These are phyloP conservation scores for Spiromastix sp. DNA, from an alignment of 2,329 filamentous ascomycete genomes.

Conservation along the genomic window DNA sequence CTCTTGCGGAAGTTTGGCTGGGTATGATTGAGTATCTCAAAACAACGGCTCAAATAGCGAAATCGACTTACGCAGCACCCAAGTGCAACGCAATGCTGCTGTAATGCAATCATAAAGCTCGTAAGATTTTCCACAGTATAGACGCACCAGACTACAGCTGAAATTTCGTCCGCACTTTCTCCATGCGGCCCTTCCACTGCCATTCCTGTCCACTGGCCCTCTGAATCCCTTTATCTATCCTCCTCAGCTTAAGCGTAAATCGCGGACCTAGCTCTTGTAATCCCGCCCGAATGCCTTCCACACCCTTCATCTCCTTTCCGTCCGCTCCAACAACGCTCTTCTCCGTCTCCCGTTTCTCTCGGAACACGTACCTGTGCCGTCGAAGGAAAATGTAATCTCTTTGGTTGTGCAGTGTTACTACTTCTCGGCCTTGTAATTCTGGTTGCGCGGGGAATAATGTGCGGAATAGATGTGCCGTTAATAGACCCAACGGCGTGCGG, in stretches of 20 bases:
- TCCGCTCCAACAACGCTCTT: constrained; percentile 75
- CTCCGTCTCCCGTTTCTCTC: constrained; percentile 76
- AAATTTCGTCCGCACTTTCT: constrained; percentile 88
- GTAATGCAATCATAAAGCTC: too few species aligned
- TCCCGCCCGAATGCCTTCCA: constrained; percentile 75
- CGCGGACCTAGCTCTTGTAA: constrained; percentile 82
- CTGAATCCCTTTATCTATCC: constrained; percentile 83
- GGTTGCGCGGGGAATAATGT: constrained; percentile 70
- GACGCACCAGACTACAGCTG: constrained; percentile 65
- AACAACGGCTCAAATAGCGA: too few species aligned
- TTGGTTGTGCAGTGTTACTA: constrained; percentile 88
- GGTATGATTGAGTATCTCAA: too few species aligned
- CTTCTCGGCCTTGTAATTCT: constrained; percentile 76
- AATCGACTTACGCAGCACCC: too few species aligned
- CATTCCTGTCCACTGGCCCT: constrained; percentile 70
- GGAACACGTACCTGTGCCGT: constrained; percentile 82
- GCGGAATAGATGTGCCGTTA: constrained; percentile 78
- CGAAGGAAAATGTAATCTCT: constrained; percentile 93
- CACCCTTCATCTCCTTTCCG: constrained; percentile 72
- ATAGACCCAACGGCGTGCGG: constrained; percentile 77
- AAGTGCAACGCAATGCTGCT: too few species aligned
- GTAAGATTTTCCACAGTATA: too few species aligned
- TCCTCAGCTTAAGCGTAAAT: constrained; percentile 76
- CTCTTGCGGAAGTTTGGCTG: too few species aligned
- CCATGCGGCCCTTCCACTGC: constrained; percentile 94